phyloP scores from a whole-genome alignment of 75 land plant species.

The Isoetes taiwanensis region DNA sequence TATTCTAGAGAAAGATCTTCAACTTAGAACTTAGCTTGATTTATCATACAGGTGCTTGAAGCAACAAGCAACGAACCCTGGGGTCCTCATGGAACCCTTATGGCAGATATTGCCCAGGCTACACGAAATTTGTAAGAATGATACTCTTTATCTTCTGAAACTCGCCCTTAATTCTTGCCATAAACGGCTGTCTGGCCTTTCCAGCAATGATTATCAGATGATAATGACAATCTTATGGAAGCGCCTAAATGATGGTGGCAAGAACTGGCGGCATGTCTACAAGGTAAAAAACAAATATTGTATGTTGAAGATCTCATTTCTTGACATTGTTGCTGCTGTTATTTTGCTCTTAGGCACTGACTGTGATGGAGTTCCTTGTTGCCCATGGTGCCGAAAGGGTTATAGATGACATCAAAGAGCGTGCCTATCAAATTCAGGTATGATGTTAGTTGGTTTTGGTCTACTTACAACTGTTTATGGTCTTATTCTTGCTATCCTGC shows the following conservation, averaged over 20 bases:
- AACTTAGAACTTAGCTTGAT: not conserved
- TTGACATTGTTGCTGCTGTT: slow-evolving; percentile 2
- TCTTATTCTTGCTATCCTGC: slow-evolving; percentile 4
- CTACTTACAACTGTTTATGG: no score
- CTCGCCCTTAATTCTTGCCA: no score
- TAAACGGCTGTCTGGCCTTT: no score
- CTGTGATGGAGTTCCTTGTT: slow-evolving; percentile 6
- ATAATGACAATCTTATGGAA: slow-evolving; percentile 7
- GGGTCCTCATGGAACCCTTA: slow-evolving; percentile 8
- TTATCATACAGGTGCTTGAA: not conserved
- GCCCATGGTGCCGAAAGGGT: not conserved
- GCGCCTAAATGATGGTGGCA: not conserved
- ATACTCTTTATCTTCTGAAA: no score
- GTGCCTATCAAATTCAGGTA: slow-evolving; percentile 3
- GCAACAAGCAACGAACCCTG: slow-evolving; percentile 6
- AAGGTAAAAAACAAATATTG: not conserved
- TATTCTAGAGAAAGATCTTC: not conserved
- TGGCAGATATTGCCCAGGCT: slow-evolving; percentile 7
- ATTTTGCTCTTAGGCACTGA: not conserved
- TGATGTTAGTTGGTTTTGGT: not conserved
- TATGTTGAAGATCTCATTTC: not conserved
- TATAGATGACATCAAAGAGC: slow-evolving; percentile 1
- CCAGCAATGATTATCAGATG: slow-evolving; percentile 7
- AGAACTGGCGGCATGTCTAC: not conserved
- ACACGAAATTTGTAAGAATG: not conserved